phyloP scores from a whole-genome alignment of 2,329 filamentous ascomycete species.

The Colletotrichum cordylinicola region DNA sequence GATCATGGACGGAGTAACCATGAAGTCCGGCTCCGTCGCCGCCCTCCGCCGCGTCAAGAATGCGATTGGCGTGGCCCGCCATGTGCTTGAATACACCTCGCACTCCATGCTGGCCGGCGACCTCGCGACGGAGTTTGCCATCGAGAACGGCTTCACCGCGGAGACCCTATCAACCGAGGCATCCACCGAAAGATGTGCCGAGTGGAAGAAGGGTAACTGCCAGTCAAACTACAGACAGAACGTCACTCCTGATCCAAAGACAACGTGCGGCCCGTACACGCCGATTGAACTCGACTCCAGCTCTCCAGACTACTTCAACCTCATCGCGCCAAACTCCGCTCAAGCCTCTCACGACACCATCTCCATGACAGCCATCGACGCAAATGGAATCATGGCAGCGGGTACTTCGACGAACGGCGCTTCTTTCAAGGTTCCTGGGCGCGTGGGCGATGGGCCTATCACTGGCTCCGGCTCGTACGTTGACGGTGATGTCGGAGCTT shows the following conservation, averaged over 20 bases:
- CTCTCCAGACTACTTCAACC: conserved; percentile 20
- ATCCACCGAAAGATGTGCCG: conserved; percentile 43
- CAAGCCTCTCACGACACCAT: conserved; percentile 57
- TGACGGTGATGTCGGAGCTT: conserved; percentile 58
- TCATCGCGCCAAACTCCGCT: conserved; percentile 20
- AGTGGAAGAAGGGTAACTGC: conserved; percentile 48
- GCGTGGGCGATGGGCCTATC: conserved; percentile 62
- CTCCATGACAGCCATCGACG: conserved; percentile 54
- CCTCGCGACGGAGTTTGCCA: conserved; percentile 57
- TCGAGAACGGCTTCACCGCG: conserved; percentile 54
- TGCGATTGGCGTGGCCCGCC: conserved; percentile 55
- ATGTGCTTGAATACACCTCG: conserved; percentile 55
- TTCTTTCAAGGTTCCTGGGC: conserved; percentile 58
- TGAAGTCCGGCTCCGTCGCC: conserved; percentile 60
- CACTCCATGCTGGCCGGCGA: conserved; percentile 60
- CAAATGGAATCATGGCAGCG: conserved; percentile 53
- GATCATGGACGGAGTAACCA: conserved; percentile 60
- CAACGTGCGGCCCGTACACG: conserved; percentile 53
- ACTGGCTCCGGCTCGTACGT: conserved; percentile 61
- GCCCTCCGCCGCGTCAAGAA: conserved; percentile 53
- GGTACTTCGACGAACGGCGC: conserved; percentile 63
- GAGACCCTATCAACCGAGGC: conserved; percentile 48
- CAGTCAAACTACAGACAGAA: conserved; percentile 57
- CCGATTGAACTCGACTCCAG: conserved; percentile 32
- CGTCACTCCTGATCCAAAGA: conserved; percentile 47